Conservation (phyloP, 768 basidiomycete genomes). For the Boletus subparvulus region DNA sequence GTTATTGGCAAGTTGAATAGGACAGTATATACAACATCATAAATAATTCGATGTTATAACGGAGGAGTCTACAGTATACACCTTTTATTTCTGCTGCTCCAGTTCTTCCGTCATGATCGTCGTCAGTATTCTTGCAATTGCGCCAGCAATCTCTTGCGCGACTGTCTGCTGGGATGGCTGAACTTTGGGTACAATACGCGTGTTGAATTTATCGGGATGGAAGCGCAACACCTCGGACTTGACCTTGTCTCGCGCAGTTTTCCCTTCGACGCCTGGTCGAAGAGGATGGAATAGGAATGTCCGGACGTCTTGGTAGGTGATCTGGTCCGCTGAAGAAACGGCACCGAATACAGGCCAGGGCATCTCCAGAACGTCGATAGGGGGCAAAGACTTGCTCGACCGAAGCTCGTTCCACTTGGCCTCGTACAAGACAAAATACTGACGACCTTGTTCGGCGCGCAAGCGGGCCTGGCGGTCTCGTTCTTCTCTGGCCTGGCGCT, state of each 20-base stretch:
- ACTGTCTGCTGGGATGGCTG: conserved; percentile 29
- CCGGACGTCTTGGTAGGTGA: conserved; percentile 36
- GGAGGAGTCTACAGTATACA: not conserved
- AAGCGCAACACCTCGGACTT: conserved; percentile 50
- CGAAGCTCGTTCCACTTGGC: conserved; percentile 40
- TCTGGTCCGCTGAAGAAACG: conserved; percentile 24
- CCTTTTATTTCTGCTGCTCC: not conserved
- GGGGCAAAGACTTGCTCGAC: conserved; percentile 15
- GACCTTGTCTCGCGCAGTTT: conserved; percentile 36
- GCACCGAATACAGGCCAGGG: conserved; percentile 45
- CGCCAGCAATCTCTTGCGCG: conserved; percentile 39
- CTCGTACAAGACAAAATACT: conserved; percentile 30
- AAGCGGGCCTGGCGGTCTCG: conserved; percentile 21
- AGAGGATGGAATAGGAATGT: conserved; percentile 42
- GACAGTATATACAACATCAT: not conserved
- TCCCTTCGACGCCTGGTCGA: conserved; percentile 30
- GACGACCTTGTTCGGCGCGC: conserved; percentile 20
- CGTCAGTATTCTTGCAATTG: conserved; percentile 43
- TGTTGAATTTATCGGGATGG: conserved; percentile 56
- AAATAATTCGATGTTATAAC: not conserved
- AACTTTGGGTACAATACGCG: conserved; percentile 37
- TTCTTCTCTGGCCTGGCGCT: conserved; percentile 19
- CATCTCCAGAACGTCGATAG: conserved; percentile 32
- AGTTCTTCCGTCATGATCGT: conserved; percentile 29
- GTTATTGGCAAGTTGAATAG: not conserved